Conservation (phyloP, 1,284 basidiomycete genomes). For the Ustilago cynodontis region DNA sequence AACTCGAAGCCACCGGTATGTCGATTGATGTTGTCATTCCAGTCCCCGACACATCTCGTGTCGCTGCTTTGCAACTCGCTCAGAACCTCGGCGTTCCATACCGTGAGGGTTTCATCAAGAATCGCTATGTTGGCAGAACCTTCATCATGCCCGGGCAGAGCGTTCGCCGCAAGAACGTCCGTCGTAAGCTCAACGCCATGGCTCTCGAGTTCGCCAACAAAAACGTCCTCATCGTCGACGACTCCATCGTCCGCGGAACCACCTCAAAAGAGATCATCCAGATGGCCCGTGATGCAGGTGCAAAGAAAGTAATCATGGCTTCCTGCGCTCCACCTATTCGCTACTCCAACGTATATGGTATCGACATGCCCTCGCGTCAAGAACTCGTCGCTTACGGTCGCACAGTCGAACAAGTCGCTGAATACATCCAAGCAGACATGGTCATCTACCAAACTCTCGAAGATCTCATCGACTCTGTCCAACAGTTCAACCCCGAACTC, state of each 20-base stretch:
- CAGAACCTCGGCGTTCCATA: slow-evolving; percentile 92
- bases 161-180: slow-evolving; percentile 88
- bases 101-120: slow-evolving; percentile 98
- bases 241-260: slow-evolving; percentile 98
- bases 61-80: slow-evolving; percentile 93
- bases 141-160: slow-evolving; percentile 99
- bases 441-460: slow-evolving; percentile 97
- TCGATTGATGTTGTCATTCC: slow-evolving; percentile 86
- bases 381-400: slow-evolving; percentile 93
- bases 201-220: slow-evolving; percentile 95
- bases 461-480: slow-evolving; percentile 88
- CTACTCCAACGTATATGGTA: slow-evolving; percentile 96
- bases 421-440: slow-evolving; percentile 91
- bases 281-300: slow-evolving; percentile 99
- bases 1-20: slow-evolving; percentile 76
- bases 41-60: slow-evolving; percentile 95
- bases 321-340: slow-evolving; percentile 97
- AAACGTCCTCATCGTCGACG: slow-evolving; percentile 95
- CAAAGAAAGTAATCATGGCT: slow-evolving; percentile 96
- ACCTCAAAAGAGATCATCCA: slow-evolving; percentile 99
- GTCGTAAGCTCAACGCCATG: slow-evolving; percentile 98
- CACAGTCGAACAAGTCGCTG: slow-evolving; percentile 81
- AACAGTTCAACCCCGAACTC: slow-evolving; percentile 85
- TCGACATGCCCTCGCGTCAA: slow-evolving; percentile 95
- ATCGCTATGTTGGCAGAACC: slow-evolving; percentile 96